phyloP scores from a whole-genome alignment of 345 rosid genomes.

The Heritiera littoralis region DNA sequence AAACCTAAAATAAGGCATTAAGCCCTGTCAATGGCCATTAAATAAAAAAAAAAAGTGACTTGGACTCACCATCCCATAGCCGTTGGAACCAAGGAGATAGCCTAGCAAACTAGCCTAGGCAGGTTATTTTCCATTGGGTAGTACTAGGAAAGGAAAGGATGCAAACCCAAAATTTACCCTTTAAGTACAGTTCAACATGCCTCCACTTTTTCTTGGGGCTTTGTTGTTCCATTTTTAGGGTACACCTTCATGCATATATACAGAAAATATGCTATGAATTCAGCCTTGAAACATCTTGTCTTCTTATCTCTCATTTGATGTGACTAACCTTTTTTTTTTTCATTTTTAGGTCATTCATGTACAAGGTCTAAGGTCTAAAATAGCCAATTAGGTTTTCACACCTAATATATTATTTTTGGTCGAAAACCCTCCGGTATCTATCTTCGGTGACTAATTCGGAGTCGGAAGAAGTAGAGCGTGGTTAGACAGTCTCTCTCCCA shows the following conservation, averaged over 20 bases:
- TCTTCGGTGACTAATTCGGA: too few species aligned
- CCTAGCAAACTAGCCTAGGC: not conserved
- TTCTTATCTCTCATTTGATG: not conserved
- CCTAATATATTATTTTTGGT: too few species aligned
- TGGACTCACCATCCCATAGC: not conserved
- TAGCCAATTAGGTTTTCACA: too few species aligned
- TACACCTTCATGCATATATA: not conserved
- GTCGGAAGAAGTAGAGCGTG: too few species aligned
- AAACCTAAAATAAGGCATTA: constrained; percentile 28
- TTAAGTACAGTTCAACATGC: not conserved
- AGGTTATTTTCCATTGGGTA: not conserved
- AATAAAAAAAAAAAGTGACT: not conserved
- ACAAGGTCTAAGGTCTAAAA: too few species aligned
- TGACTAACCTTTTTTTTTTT: not conserved
- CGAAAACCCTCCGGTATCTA: too few species aligned
- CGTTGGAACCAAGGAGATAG: not conserved
- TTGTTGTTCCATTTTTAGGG: not conserved
- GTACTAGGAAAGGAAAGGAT: not conserved
- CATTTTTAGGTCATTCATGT: too few species aligned
- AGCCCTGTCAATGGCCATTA: not conserved
- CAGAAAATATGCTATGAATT: not conserved
- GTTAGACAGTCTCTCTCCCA: too few species aligned
- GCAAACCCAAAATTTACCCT: not conserved
- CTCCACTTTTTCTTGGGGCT: not conserved
- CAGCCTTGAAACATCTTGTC: constrained; percentile 2